Base-by-base conservation (phyloP, 805 yeast species). In the Saccharomyces jurei region DNA sequence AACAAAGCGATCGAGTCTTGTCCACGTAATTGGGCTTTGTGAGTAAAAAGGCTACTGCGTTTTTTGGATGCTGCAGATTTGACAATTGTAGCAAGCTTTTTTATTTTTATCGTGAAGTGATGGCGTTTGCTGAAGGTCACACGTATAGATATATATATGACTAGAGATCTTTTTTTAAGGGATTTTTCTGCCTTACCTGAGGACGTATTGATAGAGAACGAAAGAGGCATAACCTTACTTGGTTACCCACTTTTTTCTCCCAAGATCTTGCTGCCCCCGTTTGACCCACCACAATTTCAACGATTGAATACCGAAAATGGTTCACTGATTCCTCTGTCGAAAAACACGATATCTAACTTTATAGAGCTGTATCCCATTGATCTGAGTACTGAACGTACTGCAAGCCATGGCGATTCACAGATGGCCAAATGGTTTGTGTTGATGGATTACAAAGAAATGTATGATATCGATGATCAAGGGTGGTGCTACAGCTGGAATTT, bases 381-480 rank as follows among this genome's bases (percentile, higher is more conserved):
- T 6, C 50, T 50, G 22, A 46, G 21, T 13, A 49, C 50, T 9
- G 44, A 49, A 6, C 48, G 41, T 14, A 50, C 44, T 17, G 56
- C 54, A 25, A 28, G 44, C 22, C 25, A 44, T 17, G 13, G 48
- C n/a, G 17, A 47, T 14, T 36, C 10, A 11, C 28, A 49, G 14
- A 49, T 52, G n/a, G 46, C 74, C 13, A 73, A 76, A 53, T 87
- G 95, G 95, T 84, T 82, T 61, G 84, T 86, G 2, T 75, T 84
- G 55, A 84, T 88, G 92, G 67, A 73, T 50, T 69, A 70, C 46
- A 56, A 58, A 25, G 64, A 56, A 6, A 64, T 71, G 4, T 70
- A 71, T 46, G 89, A 86, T 63, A 86, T 81, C 22, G 96, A 87
- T 66, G 91, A 86, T 61, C 87, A 84, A 63, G 96, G 96, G n/a